Evolutionary conservation across 208 protist species (phyloP).

Genomic region (Histomonas meleagridis): DNA sequence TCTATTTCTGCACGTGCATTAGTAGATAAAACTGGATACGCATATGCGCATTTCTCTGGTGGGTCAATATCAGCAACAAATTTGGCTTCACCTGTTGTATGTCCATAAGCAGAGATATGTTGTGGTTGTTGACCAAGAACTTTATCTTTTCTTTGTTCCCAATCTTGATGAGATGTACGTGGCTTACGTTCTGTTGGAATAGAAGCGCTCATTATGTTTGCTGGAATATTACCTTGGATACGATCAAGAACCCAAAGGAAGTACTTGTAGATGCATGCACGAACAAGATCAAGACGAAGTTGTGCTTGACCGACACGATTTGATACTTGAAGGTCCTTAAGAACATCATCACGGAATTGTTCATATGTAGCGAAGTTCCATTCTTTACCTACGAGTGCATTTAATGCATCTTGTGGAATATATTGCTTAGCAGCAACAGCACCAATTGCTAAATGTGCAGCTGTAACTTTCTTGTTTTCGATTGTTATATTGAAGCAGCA

Average conservation of each 20-base stretch:
- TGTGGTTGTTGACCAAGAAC: background rate
- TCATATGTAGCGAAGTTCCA: background rate
- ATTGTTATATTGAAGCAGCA: background rate
- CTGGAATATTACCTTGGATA: background rate
- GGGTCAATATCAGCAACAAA: background rate
- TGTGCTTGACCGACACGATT: slow-evolving; percentile 55
- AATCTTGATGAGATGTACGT: background rate
- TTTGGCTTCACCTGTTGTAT: background rate
- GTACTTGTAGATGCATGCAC: slow-evolving; percentile 68
- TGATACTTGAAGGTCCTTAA: slow-evolving; percentile 37
- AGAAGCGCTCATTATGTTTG: background rate
- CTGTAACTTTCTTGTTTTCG: slow-evolving; percentile 13
- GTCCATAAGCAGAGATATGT: background rate
- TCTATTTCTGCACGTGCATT: background rate
- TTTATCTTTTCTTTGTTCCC: background rate
- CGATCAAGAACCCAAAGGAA: slow-evolving; percentile 40
- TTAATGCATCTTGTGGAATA: slow-evolving; percentile 42
- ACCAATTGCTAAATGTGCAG: slow-evolving; percentile 47
- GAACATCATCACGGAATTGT: background rate
- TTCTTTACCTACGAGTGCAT: slow-evolving; percentile 46
- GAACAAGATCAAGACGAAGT: slow-evolving; percentile 54
- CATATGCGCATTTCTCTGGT: background rate
- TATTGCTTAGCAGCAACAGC: slow-evolving; percentile 50
- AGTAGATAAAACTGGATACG: background rate
- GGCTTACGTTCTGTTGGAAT: background rate